These are phyloP conservation scores for Cutaneotrichosporon cutaneum DNA, from an alignment of 1,284 basidiomycete genomes.

Conservation along the genomic window DNA sequence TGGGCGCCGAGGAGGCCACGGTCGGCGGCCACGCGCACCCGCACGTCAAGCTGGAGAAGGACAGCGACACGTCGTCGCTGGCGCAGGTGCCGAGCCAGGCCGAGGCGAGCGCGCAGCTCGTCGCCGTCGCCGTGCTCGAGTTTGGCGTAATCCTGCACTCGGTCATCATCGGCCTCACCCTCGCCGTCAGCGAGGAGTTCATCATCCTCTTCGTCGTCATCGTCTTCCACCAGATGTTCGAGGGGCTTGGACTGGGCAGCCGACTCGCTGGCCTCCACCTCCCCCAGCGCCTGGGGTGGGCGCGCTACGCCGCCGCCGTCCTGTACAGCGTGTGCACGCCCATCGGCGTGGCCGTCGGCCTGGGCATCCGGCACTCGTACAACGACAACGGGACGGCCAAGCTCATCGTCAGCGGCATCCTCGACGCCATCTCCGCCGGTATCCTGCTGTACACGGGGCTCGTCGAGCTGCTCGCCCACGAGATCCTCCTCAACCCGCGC, in stretches of 20 bases:
- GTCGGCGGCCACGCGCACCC: conserved; percentile 13
- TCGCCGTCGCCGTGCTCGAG: conserved; percentile 59
- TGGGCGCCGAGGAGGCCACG: conserved; percentile 7
- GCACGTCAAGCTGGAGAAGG: conserved; percentile 8
- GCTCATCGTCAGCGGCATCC: conserved; percentile 74
- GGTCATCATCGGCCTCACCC: conserved; percentile 88
- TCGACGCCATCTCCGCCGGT: conserved; percentile 82
- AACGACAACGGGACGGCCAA: conserved; percentile 74
- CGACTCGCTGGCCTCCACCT: conserved; percentile 69
- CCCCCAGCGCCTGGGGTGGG: conserved; percentile 60
- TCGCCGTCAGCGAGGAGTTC: conserved; percentile 80
- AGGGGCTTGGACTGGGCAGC: conserved; percentile 85
- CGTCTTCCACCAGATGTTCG: conserved; percentile 86
- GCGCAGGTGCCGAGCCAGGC: conserved; percentile 28
- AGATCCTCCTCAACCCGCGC: conserved; percentile 82
- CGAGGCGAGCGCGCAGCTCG: conserved; percentile 65
- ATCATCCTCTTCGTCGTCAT: conserved; percentile 84
- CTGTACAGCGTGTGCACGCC: conserved; percentile 74
- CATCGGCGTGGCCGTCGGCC: conserved; percentile 66
- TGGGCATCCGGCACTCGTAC: conserved; percentile 77
- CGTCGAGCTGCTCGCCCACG: conserved; percentile 88
- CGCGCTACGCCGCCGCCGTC: conserved; percentile 65
- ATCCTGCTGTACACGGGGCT: conserved; percentile 86
- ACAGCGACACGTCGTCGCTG: conserved; percentile 20
- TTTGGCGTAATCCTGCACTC: conserved; percentile 87